Evolutionary conservation across 148 eudicot genomes (phyloP), one percentile per base, ranked within the genome.

Genomic region (Euryodendron excelsum): DNA sequence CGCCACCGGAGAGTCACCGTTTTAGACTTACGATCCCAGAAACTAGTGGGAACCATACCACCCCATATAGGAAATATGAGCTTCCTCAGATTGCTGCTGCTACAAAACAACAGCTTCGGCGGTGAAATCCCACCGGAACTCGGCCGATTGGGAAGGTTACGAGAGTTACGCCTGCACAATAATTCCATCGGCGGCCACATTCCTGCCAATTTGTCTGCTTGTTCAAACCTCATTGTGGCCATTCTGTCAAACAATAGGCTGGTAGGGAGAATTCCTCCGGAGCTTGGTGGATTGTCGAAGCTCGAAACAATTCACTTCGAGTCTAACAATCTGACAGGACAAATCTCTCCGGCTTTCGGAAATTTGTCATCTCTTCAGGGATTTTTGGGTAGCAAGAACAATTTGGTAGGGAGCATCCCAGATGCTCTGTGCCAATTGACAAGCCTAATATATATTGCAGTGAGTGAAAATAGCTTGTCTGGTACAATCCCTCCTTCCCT

Each of bases 11-110:
- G 81, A 58, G 81, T 71, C 44, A 60, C 23, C 1, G 13, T 45
- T 3, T 34, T 78, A 5, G 58, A 59, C 20, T n/a, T 78, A 28
- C 44, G 8, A 21, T 70, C 81, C 48, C 41, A 31, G 27, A 78
- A 78, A 9, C 50, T 78, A 60, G 69, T 10, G 18, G 81, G 81
- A 45, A 31, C 61, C 47, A 61, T 78, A 41, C 61, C 81, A 0
- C 81, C 81, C 10, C 60, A 71, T 25, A n/a, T 78, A 0, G 81
- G 81, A 31, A 78, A 78, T 37, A 56, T 78, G n/a, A 78, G 81
- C 81, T 78, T 78, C 33, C 74, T 78, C 1, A 60, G 76, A n/a
- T 34, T n/a, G 34, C 45, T 78, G 17, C 58, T 33, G 31, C 81
- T 77, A 21, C 79, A 23, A 3, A 74, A 80, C 74, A 80, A 80